Conservation (phyloP, 176 grass and related monocot species). For the Lolium multiflorum region DNA sequence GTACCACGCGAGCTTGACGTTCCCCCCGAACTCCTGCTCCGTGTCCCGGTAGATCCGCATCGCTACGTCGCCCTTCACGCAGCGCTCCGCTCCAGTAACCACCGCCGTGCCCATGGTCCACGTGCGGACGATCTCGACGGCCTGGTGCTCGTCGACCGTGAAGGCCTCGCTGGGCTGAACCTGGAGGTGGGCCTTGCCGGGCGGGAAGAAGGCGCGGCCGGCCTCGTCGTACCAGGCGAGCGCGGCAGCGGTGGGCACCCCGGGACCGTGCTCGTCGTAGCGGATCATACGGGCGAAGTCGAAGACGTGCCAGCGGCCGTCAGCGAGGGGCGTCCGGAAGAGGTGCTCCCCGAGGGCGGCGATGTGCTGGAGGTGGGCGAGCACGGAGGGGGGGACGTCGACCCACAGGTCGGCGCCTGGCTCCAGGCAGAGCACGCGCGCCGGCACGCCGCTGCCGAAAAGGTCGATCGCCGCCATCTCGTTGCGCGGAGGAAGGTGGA, state of each 20-base stretch:
- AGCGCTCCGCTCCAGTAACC: background rate
- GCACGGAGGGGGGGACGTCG: background rate
- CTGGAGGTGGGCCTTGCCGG: background rate
- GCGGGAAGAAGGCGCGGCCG: background rate
- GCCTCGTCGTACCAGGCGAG: background rate
- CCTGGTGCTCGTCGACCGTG: background rate
- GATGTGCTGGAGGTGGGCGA: slow-evolving; percentile 4
- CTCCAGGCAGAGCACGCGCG: background rate
- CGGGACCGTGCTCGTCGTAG: background rate
- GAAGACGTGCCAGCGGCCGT: slow-evolving; percentile 15
- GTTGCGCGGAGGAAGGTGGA: background rate
- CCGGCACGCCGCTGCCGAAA: background rate
- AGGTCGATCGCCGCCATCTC: background rate
- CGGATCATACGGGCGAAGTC: background rate
- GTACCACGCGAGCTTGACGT: slow-evolving; percentile 27
- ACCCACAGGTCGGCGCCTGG: background rate
- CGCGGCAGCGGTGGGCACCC: background rate
- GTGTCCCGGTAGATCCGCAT: background rate
- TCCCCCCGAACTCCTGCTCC: background rate
- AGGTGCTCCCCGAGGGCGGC: background rate
- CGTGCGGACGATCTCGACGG: background rate
- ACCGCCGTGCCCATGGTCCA: background rate
- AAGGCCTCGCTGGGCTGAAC: background rate
- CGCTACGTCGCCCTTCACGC: background rate
- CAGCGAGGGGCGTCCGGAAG: background rate